Evolutionary conservation across 345 rosid species (phyloP).

Genomic region (Hypericum perforatum): DNA sequence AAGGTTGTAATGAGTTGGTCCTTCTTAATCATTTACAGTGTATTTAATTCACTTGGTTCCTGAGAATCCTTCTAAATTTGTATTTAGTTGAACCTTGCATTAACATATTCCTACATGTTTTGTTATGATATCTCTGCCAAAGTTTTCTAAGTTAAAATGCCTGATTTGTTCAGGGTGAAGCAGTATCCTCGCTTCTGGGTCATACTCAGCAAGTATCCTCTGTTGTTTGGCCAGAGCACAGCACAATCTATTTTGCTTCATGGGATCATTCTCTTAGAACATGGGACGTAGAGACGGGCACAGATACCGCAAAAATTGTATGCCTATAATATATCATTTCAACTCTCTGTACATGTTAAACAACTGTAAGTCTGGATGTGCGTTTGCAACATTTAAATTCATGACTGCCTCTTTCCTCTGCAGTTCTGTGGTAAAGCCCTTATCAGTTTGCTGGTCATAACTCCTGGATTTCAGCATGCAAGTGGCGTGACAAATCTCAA

Average conservation of each 20-base stretch:
- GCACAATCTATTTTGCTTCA: constrained; percentile 70
- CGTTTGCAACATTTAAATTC: constrained; percentile 7
- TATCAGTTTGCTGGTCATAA: constrained; percentile 72
- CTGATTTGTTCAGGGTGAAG: constrained; percentile 52
- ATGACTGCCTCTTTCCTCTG: constrained; percentile 7
- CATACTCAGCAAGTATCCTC: constrained; percentile 83
- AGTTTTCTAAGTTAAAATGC: neutral
- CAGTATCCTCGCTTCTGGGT: constrained; percentile 68
- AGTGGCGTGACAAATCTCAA: constrained; percentile 79
- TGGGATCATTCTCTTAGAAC: constrained; percentile 89
- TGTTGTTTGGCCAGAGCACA: constrained; percentile 73
- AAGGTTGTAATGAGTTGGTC: too few relatives aligned
- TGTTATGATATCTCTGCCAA: too few relatives aligned
- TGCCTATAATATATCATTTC: constrained; percentile 15
- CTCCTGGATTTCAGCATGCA: constrained; percentile 93
- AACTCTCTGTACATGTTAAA: constrained; percentile 4
- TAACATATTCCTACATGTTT: too few relatives aligned
- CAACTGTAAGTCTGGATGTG: neutral
- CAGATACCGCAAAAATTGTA: constrained; percentile 59
- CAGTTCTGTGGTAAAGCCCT: constrained; percentile 84
- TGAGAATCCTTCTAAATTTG: too few relatives aligned
- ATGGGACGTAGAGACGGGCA: constrained; percentile 90
- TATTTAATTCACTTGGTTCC: too few relatives aligned
- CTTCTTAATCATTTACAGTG: too few relatives aligned
- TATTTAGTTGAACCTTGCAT: too few relatives aligned